Conservation (phyloP, 306 rosid genomes). For the Prunus campanulata region DNA sequence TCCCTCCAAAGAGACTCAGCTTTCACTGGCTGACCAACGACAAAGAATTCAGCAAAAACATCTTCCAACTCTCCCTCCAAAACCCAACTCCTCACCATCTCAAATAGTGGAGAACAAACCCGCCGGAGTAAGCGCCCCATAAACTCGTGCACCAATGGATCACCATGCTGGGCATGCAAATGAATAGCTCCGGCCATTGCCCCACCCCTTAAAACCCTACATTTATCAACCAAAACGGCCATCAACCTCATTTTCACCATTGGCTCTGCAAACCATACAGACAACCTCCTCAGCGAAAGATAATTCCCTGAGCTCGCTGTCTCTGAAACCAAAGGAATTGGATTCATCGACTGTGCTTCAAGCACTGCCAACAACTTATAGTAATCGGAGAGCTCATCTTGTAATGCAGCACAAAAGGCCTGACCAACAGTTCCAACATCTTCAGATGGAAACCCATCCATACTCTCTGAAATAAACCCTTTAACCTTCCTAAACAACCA, state of each 20-base stretch:
- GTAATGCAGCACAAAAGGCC: slow-evolving; percentile 91
- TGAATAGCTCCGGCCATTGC: slow-evolving; percentile 93
- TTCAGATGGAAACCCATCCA: slow-evolving; percentile 72
- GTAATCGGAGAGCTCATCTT: slow-evolving; percentile 88
- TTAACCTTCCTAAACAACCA: slow-evolving; percentile 77
- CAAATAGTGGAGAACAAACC: slow-evolving; percentile 88
- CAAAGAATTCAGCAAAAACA: slow-evolving; percentile 78
- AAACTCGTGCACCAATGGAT: slow-evolving; percentile 86
- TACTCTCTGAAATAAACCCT: slow-evolving; percentile 61
- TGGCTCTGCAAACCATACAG: slow-evolving; percentile 95
- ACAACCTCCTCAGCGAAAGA: slow-evolving; percentile 78
- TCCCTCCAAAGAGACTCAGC: slow-evolving; percentile 98
- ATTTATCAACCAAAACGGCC: slow-evolving; percentile 93
- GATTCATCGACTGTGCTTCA: slow-evolving; percentile 77
- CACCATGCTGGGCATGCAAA: slow-evolving; percentile 91
- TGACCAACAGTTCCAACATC: slow-evolving; percentile 92
- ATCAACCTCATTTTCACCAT: slow-evolving; percentile 86
- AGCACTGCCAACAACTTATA: slow-evolving; percentile 89
- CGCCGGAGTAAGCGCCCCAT: slow-evolving; percentile 73
- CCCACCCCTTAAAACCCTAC: slow-evolving; percentile 82
- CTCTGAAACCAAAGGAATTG: slow-evolving; percentile 74
- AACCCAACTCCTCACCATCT: slow-evolving; percentile 94
- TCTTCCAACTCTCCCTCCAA: slow-evolving; percentile 95
- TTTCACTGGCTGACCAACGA: slow-evolving; percentile 88
- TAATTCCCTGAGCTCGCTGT: slow-evolving; percentile 60